Base-by-base conservation (phyloP, 2,329 filamentous ascomycete species). In the Curvularia spicifera region DNA sequence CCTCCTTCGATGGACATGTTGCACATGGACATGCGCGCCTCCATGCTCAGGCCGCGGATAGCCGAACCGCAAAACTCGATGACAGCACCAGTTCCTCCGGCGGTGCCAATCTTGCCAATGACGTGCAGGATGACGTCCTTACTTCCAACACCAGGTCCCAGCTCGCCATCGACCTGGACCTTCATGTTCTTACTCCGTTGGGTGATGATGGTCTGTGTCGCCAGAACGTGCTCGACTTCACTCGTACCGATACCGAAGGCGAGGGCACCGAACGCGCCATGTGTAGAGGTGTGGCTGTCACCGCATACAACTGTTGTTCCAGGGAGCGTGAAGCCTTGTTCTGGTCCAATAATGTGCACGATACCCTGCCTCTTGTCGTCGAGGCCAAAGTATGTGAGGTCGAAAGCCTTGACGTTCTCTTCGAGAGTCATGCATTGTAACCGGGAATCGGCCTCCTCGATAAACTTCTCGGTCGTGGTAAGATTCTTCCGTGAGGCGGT, bases 1-100 rank as follows among this genome's bases (percentile, higher is more conserved):
- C 95, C 95, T 68, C 85, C 95, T 83, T 99, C 95, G 69, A 98
- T 97, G 13, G 93, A 93, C 95, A 98, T 98, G 83, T 99, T 99
- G 83, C 95, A 98, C 77, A 99, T 96, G 63, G 93, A 97, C 95
- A 99, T 98, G 68, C 95, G 88, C 43, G 94, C 95, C 80, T 98
- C 95, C 87, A 99, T 97, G 79, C 91, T 96, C 70, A 98, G 83
- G 61, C 80, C 81, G 68, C 92, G 88, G 75, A 99, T 97, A 61
- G 95, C 91, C 51, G 93, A 97, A 59, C 95, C 95, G 75, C 93
- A 97, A 82, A 94, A 99, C 82, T 99, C 95, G 71, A 99, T 97
- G 65, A 98, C 95, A 52, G 90, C 89, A 61, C 94, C 93, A 56
- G 90, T 98, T 69, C 95, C 95, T 77, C 94, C 95, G 61, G 95